Percentiles rank a stretch among this genome's conserved stretches.
These are phyloP conservation scores for Lentinula sp. DNA, from an alignment of 768 basidiomycete genomes.

Conservation along the genomic window DNA sequence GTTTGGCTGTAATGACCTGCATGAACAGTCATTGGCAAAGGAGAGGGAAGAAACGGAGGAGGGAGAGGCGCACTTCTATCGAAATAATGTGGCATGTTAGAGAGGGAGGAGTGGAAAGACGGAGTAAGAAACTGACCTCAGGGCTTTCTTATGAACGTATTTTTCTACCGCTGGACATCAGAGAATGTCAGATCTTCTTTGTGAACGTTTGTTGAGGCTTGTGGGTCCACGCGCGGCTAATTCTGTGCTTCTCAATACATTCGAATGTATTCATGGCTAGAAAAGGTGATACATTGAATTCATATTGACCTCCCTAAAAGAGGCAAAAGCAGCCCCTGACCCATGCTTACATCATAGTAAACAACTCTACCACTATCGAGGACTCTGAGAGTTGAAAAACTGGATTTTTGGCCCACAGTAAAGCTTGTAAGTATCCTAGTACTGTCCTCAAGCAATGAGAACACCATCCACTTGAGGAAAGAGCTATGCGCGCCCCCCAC, in stretches of 20 bases:
- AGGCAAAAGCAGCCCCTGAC: not conserved
- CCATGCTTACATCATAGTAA: too few species aligned
- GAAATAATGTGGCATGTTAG: not conserved
- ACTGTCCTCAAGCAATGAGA: not conserved
- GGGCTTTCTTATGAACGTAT: not conserved
- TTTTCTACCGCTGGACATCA: not conserved
- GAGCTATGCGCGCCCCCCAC: not conserved
- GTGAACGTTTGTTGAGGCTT: not conserved
- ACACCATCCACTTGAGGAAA: too few species aligned
- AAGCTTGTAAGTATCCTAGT: too few species aligned
- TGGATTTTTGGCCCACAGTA: too few species aligned
- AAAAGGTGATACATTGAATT: not conserved
- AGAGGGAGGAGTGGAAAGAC: not conserved
- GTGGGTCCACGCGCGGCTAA: not conserved
- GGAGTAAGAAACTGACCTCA: not conserved
- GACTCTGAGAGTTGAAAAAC: too few species aligned
- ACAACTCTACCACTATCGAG: too few species aligned
- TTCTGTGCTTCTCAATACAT: not conserved
- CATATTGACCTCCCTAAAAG: not conserved
- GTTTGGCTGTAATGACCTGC: not conserved
- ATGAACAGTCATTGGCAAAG: not conserved
- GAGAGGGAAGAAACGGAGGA: too few species aligned
- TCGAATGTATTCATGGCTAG: not conserved
- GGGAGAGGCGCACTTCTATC: not conserved
- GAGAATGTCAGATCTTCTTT: not conserved